Base-by-base conservation (phyloP, 441 rosid genomes). In the Jatropha multifida region DNA sequence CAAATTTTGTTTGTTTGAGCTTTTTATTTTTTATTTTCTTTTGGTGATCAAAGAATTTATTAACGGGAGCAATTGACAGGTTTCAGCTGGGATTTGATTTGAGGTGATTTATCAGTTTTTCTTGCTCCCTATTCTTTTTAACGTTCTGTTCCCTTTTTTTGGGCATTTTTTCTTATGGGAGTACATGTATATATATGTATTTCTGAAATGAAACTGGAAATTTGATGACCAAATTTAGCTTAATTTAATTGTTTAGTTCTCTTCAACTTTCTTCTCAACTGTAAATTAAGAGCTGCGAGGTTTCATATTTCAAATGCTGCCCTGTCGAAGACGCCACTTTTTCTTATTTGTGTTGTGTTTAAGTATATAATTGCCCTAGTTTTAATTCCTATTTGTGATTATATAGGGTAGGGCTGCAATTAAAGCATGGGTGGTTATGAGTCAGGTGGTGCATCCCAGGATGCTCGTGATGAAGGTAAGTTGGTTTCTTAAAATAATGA, bases 391-490 rank as follows among this genome's bases (percentile, higher is more conserved):
- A 10, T 42, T 49, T 20, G 17, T 67, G 72, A 56, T 78, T 74
- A 26, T 68, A 41, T 55, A 54, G 32, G 61, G 71, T 68, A 68
- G 72, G 18, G 72, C 18, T 41, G 41, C 23, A 20, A 11, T 40
- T 63, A 26, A 52, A 59, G 54, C 65, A 84, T 81, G 83, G 74
- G 75, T 74, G 51, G 67, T 58, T 69, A 68, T 15, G 79, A 73
- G 26, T 81, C 88, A 0, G 83, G 79, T 41, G 77, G 81, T 71
- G 79, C 78, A 68, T 86, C 86, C 18, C 78, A 79, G 60, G 88
- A 87, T 76, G 84, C 82, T 18, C 77, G 63, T 46, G 84, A 82
- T 71, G 88, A 87, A 62, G 88, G 88, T 87, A 64, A 59, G 78
- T 62, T 46, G 51, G 23, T 14, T 23, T 37, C 54, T 38, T 7